These are phyloP conservation scores for Saksenaea vasiformis DNA, from an alignment of 371 early-diverging fungal genomes.

Conservation along the genomic window DNA sequence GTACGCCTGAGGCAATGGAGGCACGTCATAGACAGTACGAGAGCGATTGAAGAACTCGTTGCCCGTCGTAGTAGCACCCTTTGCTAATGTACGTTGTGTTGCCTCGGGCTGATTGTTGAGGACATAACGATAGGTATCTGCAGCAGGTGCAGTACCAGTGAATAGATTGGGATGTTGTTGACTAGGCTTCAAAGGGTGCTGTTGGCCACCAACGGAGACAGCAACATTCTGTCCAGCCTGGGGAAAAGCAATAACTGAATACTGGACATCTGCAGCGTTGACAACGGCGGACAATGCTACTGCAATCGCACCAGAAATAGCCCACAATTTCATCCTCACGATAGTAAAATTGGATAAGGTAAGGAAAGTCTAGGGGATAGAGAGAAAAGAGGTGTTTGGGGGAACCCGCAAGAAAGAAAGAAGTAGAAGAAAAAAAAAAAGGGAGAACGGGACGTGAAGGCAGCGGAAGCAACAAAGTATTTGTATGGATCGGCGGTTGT, in stretches of 20 bases:
- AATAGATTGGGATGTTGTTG: slow-evolving; percentile 35
- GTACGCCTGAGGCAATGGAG: slow-evolving; percentile 55
- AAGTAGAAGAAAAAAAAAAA: neutral
- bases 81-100: slow-evolving; percentile 35
- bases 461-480: neutral
- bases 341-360: neutral
- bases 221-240: slow-evolving; percentile 23
- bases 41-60: slow-evolving; percentile 59
- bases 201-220: slow-evolving; percentile 38
- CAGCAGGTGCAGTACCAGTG: slow-evolving; percentile 39
- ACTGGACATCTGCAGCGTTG: slow-evolving; percentile 36
- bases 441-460: neutral
- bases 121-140: slow-evolving; percentile 37
- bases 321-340: slow-evolving; percentile 6
- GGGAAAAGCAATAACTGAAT: slow-evolving; percentile 48
- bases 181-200: slow-evolving; percentile 24
- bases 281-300: slow-evolving; percentile 7
- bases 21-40: slow-evolving; percentile 41
- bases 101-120: slow-evolving; percentile 25
- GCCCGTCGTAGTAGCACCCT: slow-evolving; percentile 40
- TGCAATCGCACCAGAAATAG: slow-evolving; percentile 2
- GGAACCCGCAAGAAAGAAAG: neutral
- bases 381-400: slow-evolving; percentile 4
- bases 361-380: neutral
- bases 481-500: neutral